Evolutionary conservation across 2,329 filamentous ascomycete genomes (phyloP).

Genomic region (Pestalotiopsis sp.): DNA sequence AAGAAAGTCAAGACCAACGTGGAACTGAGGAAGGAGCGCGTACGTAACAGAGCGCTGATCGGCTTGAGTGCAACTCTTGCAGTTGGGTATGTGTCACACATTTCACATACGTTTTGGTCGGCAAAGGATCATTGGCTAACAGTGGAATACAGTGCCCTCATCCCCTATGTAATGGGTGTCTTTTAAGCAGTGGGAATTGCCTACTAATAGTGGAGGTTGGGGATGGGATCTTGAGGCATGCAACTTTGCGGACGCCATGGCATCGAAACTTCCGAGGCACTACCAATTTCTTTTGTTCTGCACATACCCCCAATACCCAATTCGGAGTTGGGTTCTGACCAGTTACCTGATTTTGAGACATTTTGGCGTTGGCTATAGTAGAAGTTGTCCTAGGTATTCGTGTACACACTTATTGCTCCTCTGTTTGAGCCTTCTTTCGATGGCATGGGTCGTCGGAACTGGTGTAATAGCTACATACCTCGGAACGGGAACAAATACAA

Average conservation of each 20-base stretch:
- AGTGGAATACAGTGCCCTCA: constrained; percentile 36
- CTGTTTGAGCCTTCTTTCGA: not conserved
- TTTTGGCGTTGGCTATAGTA: constrained; percentile 7
- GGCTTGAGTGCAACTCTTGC: constrained; percentile 86
- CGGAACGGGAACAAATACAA: not conserved
- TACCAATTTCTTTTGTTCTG: constrained; percentile 8
- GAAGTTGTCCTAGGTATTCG: not conserved
- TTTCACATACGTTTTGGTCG: constrained; percentile 7
- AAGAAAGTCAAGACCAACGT: constrained; percentile 84
- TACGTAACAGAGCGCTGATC: constrained; percentile 81
- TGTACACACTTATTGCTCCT: not conserved
- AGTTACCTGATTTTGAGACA: not conserved
- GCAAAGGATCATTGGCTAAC: constrained; percentile 22
- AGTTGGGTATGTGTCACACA: constrained; percentile 71
- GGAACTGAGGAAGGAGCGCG: constrained; percentile 80
- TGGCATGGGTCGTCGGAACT: not conserved
- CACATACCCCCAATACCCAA: constrained; percentile 10
- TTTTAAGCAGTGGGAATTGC: constrained; percentile 33
- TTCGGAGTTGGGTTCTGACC: not conserved
- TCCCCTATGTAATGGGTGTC: constrained; percentile 53
- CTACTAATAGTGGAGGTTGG: not conserved
- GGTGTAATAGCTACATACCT: not conserved
- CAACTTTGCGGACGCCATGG: not conserved
- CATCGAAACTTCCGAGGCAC: not conserved
- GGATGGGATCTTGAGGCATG: not conserved